A percentile compares a stretch with the other conserved stretches of the same genome.
These are phyloP conservation scores for Arabidopsis arenosa DNA, from an alignment of 345 rosid genomes.

Conservation along the genomic window DNA sequence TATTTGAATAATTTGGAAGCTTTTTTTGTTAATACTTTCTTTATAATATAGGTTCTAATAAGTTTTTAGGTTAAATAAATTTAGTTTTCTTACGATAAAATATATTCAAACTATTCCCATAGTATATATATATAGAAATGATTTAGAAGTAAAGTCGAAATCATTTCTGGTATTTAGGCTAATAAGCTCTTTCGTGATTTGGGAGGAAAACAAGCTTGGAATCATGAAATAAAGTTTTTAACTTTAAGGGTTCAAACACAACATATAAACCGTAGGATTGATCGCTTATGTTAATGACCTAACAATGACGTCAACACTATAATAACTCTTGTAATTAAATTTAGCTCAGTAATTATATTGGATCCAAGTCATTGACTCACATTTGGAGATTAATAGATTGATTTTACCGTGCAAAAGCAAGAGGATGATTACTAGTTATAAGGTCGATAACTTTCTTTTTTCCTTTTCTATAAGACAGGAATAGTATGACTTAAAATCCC, in stretches of 20 bases:
- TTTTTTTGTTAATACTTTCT: too few relatives aligned
- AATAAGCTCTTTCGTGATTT: not conserved
- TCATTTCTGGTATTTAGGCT: not conserved
- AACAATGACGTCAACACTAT: conserved; percentile 6
- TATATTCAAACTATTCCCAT: too few relatives aligned
- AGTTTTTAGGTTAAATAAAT: too few relatives aligned
- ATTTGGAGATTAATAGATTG: not conserved
- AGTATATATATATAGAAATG: conserved; percentile 1
- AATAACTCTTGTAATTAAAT: not conserved
- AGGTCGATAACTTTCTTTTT: not conserved
- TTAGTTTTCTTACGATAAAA: too few relatives aligned
- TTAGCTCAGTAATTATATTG: not conserved
- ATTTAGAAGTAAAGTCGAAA: not conserved
- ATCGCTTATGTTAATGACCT: not conserved
- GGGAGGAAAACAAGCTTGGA: not conserved
- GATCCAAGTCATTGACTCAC: not conserved
- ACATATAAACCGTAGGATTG: not conserved
- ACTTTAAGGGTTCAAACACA: not conserved
- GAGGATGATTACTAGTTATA: not conserved
- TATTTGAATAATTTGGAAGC: too few relatives aligned
- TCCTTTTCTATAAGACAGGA: not conserved
- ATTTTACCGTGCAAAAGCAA: not conserved
- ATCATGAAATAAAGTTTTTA: not conserved
- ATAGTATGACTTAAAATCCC: not conserved
- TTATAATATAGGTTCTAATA: too few relatives aligned